Percentiles rank a stretch among this genome's conserved stretches.
Conservation (phyloP, 2,329 filamentous ascomycete genomes). For the Neonectria faginata region DNA sequence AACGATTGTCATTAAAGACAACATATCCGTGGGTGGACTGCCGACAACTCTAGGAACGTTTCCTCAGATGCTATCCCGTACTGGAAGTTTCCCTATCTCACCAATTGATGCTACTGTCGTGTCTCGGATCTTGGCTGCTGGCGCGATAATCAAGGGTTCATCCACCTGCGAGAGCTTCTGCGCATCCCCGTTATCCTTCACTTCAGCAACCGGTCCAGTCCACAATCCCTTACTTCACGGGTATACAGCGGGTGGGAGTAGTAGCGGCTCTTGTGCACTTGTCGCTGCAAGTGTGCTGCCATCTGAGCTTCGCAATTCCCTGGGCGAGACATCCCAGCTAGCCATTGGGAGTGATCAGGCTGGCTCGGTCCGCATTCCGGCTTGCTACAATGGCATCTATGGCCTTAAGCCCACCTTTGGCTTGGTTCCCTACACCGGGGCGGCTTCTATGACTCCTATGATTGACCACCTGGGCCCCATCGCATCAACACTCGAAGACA, state of each 20-base stretch:
- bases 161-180: slow-evolving; percentile 49
- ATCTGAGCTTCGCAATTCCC: not conserved
- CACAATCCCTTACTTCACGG: slow-evolving; percentile 43
- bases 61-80: slow-evolving; percentile 20
- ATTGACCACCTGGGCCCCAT: slow-evolving; percentile 61
- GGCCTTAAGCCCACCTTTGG: slow-evolving; percentile 56
- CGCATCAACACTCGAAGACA: slow-evolving; percentile 54
- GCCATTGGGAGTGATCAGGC: slow-evolving; percentile 49
- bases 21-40: slow-evolving; percentile 45
- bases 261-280: slow-evolving; percentile 48
- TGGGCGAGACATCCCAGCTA: slow-evolving; percentile 39
- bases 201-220: slow-evolving; percentile 46
- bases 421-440: slow-evolving; percentile 59
- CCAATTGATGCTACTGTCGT: slow-evolving; percentile 38
- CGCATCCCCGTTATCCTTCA: slow-evolving; percentile 45
- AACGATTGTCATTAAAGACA: slow-evolving; percentile 47
- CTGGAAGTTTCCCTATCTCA: slow-evolving; percentile 34
- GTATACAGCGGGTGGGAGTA: slow-evolving; percentile 47
- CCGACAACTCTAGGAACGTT: slow-evolving; percentile 42
- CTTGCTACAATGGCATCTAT: slow-evolving; percentile 47
- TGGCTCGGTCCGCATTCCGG: slow-evolving; percentile 49
- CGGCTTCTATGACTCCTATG: slow-evolving; percentile 53
- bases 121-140: slow-evolving; percentile 42
- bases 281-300: slow-evolving; percentile 39
- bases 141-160: slow-evolving; percentile 43